Percentiles rank a stretch among this genome's conserved stretches.
Conservation (phyloP, 2,329 filamentous ascomycete species). For the Xylariaceae sp. region DNA sequence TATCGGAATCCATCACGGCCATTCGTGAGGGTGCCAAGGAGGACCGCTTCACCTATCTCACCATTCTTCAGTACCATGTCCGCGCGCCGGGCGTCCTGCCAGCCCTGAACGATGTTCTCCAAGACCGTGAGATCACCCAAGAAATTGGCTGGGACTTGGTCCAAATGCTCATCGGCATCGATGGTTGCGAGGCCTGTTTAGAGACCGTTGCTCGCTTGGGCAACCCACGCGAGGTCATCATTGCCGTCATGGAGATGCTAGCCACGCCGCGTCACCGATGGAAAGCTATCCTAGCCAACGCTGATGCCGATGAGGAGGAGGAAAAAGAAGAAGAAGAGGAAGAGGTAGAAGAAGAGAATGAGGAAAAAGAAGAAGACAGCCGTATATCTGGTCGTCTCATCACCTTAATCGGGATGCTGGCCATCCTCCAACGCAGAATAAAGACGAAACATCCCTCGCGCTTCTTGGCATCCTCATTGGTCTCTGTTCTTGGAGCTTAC, state of each 20-base stretch:
- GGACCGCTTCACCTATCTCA: constrained; percentile 72
- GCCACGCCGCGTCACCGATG: constrained; percentile 48
- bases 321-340: constrained; percentile 34
- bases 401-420: constrained; percentile 63
- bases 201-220: constrained; percentile 70
- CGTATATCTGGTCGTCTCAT: constrained; percentile 52
- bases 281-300: constrained; percentile 33
- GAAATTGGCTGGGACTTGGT: constrained; percentile 84
- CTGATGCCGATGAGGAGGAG: constrained; percentile 37
- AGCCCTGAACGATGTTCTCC: constrained; percentile 61
- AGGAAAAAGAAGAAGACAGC: constrained; percentile 7
- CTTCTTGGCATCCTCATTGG: constrained; percentile 71
- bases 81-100: constrained; percentile 47
- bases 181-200: constrained; percentile 64
- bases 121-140: constrained; percentile 62
- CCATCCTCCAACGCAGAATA: constrained; percentile 67
- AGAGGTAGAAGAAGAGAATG: constrained; percentile 27
- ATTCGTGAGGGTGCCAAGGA: constrained; percentile 32
- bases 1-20: constrained; percentile 30
- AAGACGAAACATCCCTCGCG: constrained; percentile 72
- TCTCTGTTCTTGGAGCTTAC: constrained; percentile 64
- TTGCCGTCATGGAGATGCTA: constrained; percentile 72
- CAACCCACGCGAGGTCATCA: constrained; percentile 74
- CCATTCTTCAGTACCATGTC: constrained; percentile 52
- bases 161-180: constrained; percentile 63